Conservation (phyloP, 2,329 filamentous ascomycete species). For the Acrodontium crateriforme region DNA sequence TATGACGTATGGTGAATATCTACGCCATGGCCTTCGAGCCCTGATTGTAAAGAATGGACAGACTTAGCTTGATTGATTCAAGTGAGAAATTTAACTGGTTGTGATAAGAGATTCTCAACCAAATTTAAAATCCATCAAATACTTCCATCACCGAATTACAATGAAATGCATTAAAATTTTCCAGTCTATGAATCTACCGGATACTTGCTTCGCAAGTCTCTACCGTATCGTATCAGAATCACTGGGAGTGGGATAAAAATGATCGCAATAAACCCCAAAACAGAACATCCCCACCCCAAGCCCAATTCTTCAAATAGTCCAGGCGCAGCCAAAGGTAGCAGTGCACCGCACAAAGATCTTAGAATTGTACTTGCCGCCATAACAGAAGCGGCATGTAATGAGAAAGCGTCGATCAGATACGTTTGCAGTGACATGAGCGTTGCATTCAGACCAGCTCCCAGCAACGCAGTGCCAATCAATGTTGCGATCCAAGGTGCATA, state of each 20-base stretch:
- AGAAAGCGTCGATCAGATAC: conserved; percentile 52
- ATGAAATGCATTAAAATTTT: too few relatives aligned
- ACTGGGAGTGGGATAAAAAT: neutral
- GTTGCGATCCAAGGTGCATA: conserved; percentile 15
- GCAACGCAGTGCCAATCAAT: conserved; percentile 15
- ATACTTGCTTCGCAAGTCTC: too few relatives aligned
- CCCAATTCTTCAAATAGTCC: neutral
- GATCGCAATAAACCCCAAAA: neutral
- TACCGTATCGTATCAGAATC: neutral
- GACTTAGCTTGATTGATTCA: too few relatives aligned
- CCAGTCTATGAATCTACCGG: too few relatives aligned
- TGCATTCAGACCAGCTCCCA: conserved; percentile 16
- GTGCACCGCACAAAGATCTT: conserved; percentile 40
- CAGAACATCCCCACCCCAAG: neutral
- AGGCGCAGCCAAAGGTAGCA: conserved; percentile 41
- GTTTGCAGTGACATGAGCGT: conserved; percentile 14
- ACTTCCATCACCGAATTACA: too few relatives aligned
- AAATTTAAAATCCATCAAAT: too few relatives aligned
- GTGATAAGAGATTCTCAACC: too few relatives aligned
- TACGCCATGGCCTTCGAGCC: too few relatives aligned
- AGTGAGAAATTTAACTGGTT: too few relatives aligned
- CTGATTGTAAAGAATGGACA: too few relatives aligned
- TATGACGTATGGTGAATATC: too few relatives aligned
- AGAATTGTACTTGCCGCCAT: conserved; percentile 52
- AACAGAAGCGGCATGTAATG: conserved; percentile 46